Base-by-base conservation (phyloP, 352 stramenopile genomes). In the Thalassiosira livingstoniorum region DNA sequence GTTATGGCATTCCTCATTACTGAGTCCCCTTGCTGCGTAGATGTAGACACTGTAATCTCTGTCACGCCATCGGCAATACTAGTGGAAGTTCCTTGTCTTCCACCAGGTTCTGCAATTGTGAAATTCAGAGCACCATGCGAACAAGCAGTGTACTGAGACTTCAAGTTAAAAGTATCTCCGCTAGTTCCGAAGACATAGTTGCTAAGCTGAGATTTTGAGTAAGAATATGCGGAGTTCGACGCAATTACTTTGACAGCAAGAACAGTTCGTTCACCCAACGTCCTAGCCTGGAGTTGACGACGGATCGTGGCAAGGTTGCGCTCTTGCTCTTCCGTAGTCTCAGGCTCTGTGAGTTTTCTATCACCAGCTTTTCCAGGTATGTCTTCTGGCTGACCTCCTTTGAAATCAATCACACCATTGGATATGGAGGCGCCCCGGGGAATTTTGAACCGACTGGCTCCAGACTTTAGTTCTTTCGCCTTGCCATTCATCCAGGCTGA, bases 1-100 rank as follows among this genome's bases (percentile, higher is more conserved):
- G 73, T 81, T 1, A 88, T 45, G 18, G 47, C 73, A 71, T 80
- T 73, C 4, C 64, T 58, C 57, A 85, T 79, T 7, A 62, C 45
- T 21, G 1, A 62, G 54, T 80, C 62, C 32, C 66, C 63, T 29
- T 82, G 39, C 21, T 15, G n/a, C 21, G 23, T 45, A 18, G 13
- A 61, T 3, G 5, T 58, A 27, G 34, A 53, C 4, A 87, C 70
- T 21, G 34, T 68, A 37, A 88, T 75, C 2, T 55, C 69, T 0
- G 71, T 53, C 13, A 83, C 78, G 53, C 82, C 82, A 53, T 86
- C 68, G 3, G 1, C 21, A 34, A 88, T 82, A 32, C 5, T 21
- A 27, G 37, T 18, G 42, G 42, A 13, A n/a, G 27, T 62, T 62
- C 29, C 57, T 27, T 70, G 35, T 7, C 0, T 18, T 2, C 1